Evolutionary conservation across 345 rosid species (phyloP).

Genomic region (Eucalyptus guilfoylei): DNA sequence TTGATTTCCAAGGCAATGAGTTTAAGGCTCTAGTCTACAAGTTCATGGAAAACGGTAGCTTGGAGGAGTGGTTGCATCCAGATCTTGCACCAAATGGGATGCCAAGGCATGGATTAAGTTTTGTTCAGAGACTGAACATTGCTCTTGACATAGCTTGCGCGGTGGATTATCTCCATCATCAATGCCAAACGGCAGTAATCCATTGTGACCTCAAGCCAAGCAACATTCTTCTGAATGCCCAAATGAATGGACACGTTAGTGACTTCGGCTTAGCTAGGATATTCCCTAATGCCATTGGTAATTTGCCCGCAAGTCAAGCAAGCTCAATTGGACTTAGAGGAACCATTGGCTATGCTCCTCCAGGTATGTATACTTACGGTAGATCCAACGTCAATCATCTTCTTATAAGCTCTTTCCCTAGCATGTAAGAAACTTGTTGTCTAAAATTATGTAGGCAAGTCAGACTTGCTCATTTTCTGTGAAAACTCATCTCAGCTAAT

Average conservation of each 20-base stretch:
- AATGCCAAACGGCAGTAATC: neutral
- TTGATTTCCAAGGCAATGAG: neutral
- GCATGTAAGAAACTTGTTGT: no score
- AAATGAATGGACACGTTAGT: neutral
- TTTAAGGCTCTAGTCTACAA: constrained; percentile 8
- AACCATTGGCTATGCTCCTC: neutral
- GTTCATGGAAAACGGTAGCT: constrained; percentile 4
- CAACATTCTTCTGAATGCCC: neutral
- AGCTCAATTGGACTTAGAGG: neutral
- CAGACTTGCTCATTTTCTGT: no score
- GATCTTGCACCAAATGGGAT: neutral
- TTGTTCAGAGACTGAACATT: neutral
- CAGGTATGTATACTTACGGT: no score
- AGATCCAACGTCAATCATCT: no score
- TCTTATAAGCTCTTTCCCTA: no score
- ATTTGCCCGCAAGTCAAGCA: no score
- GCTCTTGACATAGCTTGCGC: constrained; percentile 5
- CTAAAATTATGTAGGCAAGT: no score
- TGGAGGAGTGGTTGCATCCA: constrained; percentile 7
- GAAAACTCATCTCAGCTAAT: no score
- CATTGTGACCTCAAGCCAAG: constrained; percentile 13
- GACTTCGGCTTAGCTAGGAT: constrained; percentile 1
- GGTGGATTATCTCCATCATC: constrained; percentile 5
- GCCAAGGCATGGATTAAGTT: neutral
- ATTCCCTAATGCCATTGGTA: neutral